These are phyloP conservation scores for Catharanthus roseus DNA, from an alignment of 257 asterid species.

Conservation along the genomic window DNA sequence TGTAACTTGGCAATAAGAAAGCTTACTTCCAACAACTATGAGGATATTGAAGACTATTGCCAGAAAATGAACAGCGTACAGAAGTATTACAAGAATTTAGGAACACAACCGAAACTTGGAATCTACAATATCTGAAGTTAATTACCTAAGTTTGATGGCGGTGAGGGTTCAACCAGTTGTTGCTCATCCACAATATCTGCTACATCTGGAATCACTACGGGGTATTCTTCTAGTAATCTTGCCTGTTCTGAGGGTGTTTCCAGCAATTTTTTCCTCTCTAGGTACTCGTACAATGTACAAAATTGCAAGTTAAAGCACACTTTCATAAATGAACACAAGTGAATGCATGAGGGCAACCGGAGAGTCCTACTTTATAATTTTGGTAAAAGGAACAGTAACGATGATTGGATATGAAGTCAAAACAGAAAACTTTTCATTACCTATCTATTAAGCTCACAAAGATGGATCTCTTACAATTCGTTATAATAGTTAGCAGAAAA, in stretches of 20 bases:
- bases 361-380: background rate
- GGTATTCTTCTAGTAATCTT: conserved; percentile 38
- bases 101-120: background rate
- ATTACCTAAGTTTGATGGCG: conserved; percentile 15
- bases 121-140: conserved; percentile 27
- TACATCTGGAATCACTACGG: conserved; percentile 48
- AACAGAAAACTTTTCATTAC: background rate
- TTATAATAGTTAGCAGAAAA: background rate
- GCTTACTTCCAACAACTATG: background rate
- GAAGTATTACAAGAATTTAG: background rate
- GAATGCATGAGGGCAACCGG: background rate
- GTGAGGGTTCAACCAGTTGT: conserved; percentile 22
- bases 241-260: conserved; percentile 41
- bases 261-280: conserved; percentile 43
- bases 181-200: conserved; percentile 21
- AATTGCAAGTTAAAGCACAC: conserved; percentile 18
- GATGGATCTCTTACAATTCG: background rate
- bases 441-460: background rate
- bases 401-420: background rate
- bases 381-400: background rate
- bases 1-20: background rate
- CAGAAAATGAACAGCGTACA: background rate
- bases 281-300: conserved; percentile 23
- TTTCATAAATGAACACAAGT: background rate
- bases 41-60: background rate